Evolutionary conservation across 768 basidiomycete species (phyloP).

Genomic region (Boletus subcaerulescens): DNA sequence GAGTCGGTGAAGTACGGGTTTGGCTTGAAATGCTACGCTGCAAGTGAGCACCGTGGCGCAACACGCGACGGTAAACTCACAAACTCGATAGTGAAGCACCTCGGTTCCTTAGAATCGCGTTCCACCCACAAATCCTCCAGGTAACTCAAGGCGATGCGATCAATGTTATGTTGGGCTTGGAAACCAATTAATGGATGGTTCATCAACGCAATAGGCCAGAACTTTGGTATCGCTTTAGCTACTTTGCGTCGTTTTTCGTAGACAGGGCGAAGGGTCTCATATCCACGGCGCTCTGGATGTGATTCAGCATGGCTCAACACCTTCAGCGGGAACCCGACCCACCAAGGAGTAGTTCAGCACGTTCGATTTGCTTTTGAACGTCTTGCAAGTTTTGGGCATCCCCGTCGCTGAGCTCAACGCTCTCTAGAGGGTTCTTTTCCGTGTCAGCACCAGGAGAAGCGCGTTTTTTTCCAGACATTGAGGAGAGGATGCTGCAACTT

Average conservation of each 20-base stretch:
- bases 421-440: constrained; percentile 66
- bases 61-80: constrained; percentile 47
- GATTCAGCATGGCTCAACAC: constrained; percentile 2
- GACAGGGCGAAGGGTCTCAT: constrained; percentile 53
- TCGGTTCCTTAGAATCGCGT: constrained; percentile 67
- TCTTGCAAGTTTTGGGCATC: constrained; percentile 66
- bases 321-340: constrained; percentile 25
- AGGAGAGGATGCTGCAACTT: constrained; percentile 7
- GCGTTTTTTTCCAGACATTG: constrained; percentile 60
- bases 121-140: constrained; percentile 84
- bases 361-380: constrained; percentile 66
- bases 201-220: constrained; percentile 86
- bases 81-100: constrained; percentile 86
- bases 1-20: constrained; percentile 80
- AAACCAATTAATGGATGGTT: constrained; percentile 63
- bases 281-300: constrained; percentile 58
- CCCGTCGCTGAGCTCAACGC: constrained; percentile 67
- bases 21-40: constrained; percentile 70
- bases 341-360: constrained; percentile 73
- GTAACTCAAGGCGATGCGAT: constrained; percentile 79
- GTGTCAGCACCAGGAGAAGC: constrained; percentile 74
- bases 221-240: constrained; percentile 65
- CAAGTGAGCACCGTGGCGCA: constrained; percentile 1
- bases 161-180: constrained; percentile 68
- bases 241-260: constrained; percentile 71